Evolutionary conservation across 441 rosid species (phyloP), one percentile per base, ranked within the genome.

Genomic region (Adansonia grandidieri): DNA sequence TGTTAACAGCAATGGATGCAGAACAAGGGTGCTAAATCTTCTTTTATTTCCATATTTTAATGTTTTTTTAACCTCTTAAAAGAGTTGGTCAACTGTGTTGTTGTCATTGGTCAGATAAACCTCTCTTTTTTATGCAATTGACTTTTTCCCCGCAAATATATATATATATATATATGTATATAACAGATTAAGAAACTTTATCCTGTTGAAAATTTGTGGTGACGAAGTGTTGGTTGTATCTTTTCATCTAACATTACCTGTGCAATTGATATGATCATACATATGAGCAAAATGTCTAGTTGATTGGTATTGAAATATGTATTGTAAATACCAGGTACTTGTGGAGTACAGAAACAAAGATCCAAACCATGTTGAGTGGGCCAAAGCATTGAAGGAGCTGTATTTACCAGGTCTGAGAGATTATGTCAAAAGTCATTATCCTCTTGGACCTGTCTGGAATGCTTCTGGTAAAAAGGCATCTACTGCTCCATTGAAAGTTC

Each of bases 381-480:
- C 98, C 71, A 94, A 91, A 86, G 96, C 97, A 64, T 19, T 93
- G 80, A 94, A 96, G 87, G 98, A 96, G 81, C 89, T 96, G 15
- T 96, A 94, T 82, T 77, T 96, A 76, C 95, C 96, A 20, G 98
- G 98, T 82, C 84, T 96, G 83, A 90, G 92, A 83, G 96, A 91
- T 67, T 96, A 91, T 85, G 97, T 96, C 37, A 96, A 96, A 88
- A 86, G 85, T 81, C 87, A 89, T 79, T 91, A 91, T 79, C 91
- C 99, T 77, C 82, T 96, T 84, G 99, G 99, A 68, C 99, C 98
- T 54, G 92, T 89, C 32, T 96, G 99, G 98, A 89, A 87, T 86
- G 81, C 91, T 70, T 80, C 91, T 45, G 97, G 90, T 32, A 91
- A 83, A 79, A 80, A 87, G 70, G 74, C 82, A n/a, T 74, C 79